Base-by-base conservation (phyloP, 208 protist genomes). In the Acanthamoeba healyi region DNA sequence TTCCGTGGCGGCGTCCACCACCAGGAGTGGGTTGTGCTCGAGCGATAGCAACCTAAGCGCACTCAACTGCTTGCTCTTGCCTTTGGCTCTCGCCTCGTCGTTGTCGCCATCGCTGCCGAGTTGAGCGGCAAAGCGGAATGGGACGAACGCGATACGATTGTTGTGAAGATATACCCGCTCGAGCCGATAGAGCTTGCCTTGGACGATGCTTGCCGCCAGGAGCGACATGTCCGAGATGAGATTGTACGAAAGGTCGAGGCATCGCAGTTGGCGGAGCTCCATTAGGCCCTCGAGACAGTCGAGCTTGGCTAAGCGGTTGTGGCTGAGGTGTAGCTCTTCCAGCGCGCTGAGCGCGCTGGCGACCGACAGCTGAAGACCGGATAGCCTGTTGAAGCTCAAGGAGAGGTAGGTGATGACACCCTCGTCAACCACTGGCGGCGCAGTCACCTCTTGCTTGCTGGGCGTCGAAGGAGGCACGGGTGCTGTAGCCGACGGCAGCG, bases 221-320 rank as follows among this genome's bases (percentile, higher is more conserved):
- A 49, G 70, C 38, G 70, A 79, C 19, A 79, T 2, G 70, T 79
- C 70, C 36, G 32, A 14, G 38, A 79, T 32, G 36, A 46, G 40
- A 22, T 79, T 79, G 38, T 79, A 22, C 7, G 70, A 79, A 38
- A 79, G 70, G 70, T 79, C 70, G 15, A 79, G 70, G 38, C 38
- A 49, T 44, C 70, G 70, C 40, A 79, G 40, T 24, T 19, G 70
- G 14, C 24, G 22, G 4, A 79, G 70, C 36, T 79, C 70, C 17
- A 79, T 0, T 5, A 79, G 70, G 0, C 70, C 70, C 6, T 46
- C 70, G 5, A 79, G 70, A 0, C 36, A 38, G 19, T 5, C 6
- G 70, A 79, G 70, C 36, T 40, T 40, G 70, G 70, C 32, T 17
- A 79, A 6, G 32, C 36, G 70, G 38, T 79, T 79, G 70, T 79